Conservation (phyloP, 495 filamentous ascomycete species). For the Cetradonia linearis region DNA sequence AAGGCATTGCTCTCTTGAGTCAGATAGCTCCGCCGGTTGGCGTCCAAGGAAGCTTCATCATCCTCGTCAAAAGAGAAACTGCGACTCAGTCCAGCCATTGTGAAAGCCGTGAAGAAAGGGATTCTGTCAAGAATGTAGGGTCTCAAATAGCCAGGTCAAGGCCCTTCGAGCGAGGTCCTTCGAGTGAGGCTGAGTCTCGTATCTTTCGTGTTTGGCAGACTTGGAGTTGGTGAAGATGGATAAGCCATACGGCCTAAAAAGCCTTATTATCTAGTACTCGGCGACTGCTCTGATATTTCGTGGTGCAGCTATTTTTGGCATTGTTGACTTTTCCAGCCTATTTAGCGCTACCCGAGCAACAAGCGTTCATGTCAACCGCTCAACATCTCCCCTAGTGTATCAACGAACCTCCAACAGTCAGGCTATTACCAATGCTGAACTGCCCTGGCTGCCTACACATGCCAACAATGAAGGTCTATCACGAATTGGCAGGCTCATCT, state of each 20-base stretch:
- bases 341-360: constrained; percentile 6
- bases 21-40: constrained; percentile 18
- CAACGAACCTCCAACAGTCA: neutral
- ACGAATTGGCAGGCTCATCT: no score
- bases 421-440: neutral
- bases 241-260: neutral
- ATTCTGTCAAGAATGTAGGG: neutral
- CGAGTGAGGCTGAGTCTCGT: constrained; percentile 1
- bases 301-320: constrained; percentile 6
- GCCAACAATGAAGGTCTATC: no score
- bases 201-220: neutral
- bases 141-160: neutral
- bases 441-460: no score
- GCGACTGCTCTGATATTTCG: neutral
- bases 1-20: constrained; percentile 15
- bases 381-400: neutral
- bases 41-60: constrained; percentile 17
- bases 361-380: neutral
- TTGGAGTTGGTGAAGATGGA: neutral
- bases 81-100: constrained; percentile 16
- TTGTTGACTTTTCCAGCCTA: neutral
- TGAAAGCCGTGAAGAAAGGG: neutral
- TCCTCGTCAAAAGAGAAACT: constrained; percentile 25
- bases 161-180: no score
- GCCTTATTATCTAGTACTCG: neutral